Base-by-base conservation (phyloP, 495 filamentous ascomycete species). In the Tuber melanosporum region DNA sequence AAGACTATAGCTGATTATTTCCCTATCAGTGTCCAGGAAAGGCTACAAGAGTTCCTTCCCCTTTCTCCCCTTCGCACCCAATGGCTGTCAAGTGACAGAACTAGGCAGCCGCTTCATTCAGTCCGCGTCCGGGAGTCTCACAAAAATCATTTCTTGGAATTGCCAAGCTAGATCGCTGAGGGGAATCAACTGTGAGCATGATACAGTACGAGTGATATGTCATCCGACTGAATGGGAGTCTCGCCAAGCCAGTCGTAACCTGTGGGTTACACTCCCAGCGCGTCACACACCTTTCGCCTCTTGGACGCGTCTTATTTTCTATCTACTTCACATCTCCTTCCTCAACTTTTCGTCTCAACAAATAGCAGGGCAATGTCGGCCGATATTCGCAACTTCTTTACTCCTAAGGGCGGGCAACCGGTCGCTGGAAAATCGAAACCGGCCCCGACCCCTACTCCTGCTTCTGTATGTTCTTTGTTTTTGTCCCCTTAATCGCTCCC, bases 301-400 rank as follows among this genome's bases (percentile, higher is more conserved):
- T 4, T 26, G 12, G 32, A 66, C 57, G 57, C 57, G 57, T 66
- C 57, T 19, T 66, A 36, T 19, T 66, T 36, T 36, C 26, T 32
- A 12, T 32, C 19, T 8, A 9, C 10, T 36, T 32, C 26, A 17
- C 26, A 3, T 62, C n/a, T 36, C 9, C 26, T 17, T 10, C 6
- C 26, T 36, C 57, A 32, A 14, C 57, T 8, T 66, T 62, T 36
- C 57, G 4, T 6, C n/a, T 62, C 57, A 36, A 66, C 57, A 57
- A 57, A 57, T 22, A 36, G n/a, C n/a, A 66, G 26, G 26, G 14
- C 57, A 52, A 94, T 93, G 92, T 89, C 92, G 77, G 76, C 88
- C 47, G 93, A 96, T 86, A 96, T 96, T 77, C 87, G 93, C 73
- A 91, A 85, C 79, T 97, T 95, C 82, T 95, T 97, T 84, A 89